phyloP scores from a whole-genome alignment of 306 rosid genomes.

The Pueraria montana region DNA sequence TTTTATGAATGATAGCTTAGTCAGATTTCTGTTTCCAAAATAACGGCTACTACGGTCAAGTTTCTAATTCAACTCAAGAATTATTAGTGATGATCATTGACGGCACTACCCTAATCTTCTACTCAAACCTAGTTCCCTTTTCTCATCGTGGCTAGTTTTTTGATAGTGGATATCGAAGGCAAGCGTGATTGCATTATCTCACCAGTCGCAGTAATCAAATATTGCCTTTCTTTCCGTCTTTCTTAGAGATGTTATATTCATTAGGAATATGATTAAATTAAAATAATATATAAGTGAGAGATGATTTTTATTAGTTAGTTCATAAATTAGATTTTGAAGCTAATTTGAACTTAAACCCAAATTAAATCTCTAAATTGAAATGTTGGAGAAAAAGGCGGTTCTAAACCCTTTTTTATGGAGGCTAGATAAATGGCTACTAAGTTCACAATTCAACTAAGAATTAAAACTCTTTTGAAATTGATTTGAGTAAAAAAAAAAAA shows the following conservation, averaged over 20 bases:
- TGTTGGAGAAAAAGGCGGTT: not conserved
- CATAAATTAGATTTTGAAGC: too few relatives aligned
- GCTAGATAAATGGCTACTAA: not conserved
- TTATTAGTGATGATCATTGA: not conserved
- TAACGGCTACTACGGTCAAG: not conserved
- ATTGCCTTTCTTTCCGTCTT: not conserved
- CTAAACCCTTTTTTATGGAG: not conserved
- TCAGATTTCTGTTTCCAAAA: slow-evolving; percentile 4
- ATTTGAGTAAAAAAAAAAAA: too few relatives aligned
- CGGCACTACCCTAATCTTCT: not conserved
- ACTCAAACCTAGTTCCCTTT: not conserved
- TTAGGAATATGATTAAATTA: too few relatives aligned
- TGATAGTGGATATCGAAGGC: not conserved
- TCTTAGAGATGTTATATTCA: too few relatives aligned
- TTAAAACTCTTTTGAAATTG: too few relatives aligned
- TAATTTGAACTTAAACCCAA: too few relatives aligned
- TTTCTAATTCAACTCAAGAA: not conserved
- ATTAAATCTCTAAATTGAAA: too few relatives aligned
- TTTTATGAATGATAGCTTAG: too few relatives aligned
- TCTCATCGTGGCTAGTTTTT: not conserved
- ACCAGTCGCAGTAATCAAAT: not conserved
- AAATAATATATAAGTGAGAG: too few relatives aligned
- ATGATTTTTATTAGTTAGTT: too few relatives aligned
- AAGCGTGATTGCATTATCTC: not conserved
- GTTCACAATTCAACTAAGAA: too few relatives aligned